These are phyloP conservation scores for Oenanthe javanica DNA, from an alignment of 140 eudicot species.

Conservation along the genomic window DNA sequence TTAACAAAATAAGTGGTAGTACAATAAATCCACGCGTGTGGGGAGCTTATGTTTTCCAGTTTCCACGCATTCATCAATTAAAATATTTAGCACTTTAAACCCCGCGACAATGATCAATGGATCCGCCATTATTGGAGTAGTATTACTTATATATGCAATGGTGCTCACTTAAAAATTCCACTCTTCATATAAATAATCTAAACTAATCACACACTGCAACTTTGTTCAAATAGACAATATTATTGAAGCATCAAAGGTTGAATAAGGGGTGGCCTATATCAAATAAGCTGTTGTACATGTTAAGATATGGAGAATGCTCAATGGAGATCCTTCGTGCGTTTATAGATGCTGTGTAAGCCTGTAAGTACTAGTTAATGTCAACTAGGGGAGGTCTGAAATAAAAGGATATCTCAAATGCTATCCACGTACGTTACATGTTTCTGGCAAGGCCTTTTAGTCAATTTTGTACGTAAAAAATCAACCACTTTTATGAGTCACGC, in stretches of 20 bases:
- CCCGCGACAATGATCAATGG: slow-evolving; percentile 4
- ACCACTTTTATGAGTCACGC: too few species aligned
- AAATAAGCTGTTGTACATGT: slow-evolving; percentile 2
- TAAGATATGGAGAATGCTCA: background rate
- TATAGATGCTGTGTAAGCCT: background rate
- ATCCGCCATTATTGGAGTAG: background rate
- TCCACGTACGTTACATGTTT: background rate
- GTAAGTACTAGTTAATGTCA: background rate
- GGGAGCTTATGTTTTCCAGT: background rate
- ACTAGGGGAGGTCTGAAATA: background rate
- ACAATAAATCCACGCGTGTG: background rate
- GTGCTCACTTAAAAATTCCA: background rate
- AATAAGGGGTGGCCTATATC: background rate
- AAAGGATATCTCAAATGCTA: background rate
- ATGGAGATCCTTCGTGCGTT: background rate
- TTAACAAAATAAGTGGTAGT: background rate
- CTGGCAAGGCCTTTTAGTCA: too few species aligned
- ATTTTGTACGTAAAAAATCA: too few species aligned
- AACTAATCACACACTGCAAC: background rate
- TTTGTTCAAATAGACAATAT: background rate
- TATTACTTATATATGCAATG: background rate
- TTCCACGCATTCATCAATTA: slow-evolving; percentile 1
- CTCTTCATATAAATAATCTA: too few species aligned
- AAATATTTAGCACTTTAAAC: background rate
- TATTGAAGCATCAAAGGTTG: background rate